These are phyloP conservation scores for Suillus sp. DNA, from an alignment of 768 basidiomycete species.

Conservation along the genomic window DNA sequence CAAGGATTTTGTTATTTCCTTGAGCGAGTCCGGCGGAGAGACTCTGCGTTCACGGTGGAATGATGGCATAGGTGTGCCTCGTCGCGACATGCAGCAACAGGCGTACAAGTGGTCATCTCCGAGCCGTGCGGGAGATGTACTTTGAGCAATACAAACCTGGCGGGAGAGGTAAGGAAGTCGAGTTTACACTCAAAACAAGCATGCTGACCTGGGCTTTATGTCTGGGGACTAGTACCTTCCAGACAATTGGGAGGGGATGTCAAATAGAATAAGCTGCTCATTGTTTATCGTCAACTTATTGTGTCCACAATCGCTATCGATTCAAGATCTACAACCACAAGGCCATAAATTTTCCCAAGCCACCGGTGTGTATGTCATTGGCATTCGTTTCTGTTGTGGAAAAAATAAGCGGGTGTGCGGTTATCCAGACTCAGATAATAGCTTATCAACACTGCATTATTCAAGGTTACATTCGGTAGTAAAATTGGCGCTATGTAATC, in stretches of 20 bases:
- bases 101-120: slow-evolving; percentile 38
- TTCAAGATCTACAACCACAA: background rate
- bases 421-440: background rate
- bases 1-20: background rate
- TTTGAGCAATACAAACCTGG: slow-evolving; percentile 34
- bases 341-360: background rate
- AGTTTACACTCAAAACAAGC: background rate
- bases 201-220: slow-evolving; percentile 33
- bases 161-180: background rate
- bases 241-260: slow-evolving; percentile 26
- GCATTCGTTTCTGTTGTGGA: background rate
- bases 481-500: no score
- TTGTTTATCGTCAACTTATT: background rate
- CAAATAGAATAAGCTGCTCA: slow-evolving; percentile 26
- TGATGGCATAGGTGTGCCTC: slow-evolving; percentile 11
- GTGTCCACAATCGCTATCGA: background rate
- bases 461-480: no score
- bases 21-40: slow-evolving; percentile 38
- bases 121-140: slow-evolving; percentile 23
- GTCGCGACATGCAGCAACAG: slow-evolving; percentile 35
- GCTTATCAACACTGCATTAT: no score
- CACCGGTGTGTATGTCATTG: background rate
- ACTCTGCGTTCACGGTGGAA: slow-evolving; percentile 32
- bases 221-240: slow-evolving; percentile 33
- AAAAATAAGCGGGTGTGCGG: background rate